Percentiles rank a stretch among this genome's conserved stretches.
phyloP scores from a whole-genome alignment of 2,329 filamentous ascomycete species.

The Ceratocystis variospora region DNA sequence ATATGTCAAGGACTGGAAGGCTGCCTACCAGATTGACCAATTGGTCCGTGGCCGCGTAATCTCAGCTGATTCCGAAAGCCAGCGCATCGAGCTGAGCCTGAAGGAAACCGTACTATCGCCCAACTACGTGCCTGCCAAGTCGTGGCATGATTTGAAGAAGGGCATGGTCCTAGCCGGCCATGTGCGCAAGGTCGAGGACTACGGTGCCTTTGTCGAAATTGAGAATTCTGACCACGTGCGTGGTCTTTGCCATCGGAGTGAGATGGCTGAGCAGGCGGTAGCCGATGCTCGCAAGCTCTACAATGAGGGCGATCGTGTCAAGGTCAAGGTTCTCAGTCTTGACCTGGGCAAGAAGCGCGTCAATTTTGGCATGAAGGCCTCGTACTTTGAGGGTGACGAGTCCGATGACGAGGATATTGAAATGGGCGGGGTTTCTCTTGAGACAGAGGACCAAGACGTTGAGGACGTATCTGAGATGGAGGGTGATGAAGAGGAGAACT shows the following conservation, averaged over 20 bases:
- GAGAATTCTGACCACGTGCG: constrained; percentile 81
- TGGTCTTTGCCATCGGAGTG: constrained; percentile 79
- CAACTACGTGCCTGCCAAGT: constrained; percentile 59
- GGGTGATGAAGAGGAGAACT: constrained; percentile 29
- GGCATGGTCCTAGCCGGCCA: constrained; percentile 80
- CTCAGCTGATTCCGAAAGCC: constrained; percentile 50
- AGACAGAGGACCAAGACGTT: constrained; percentile 25
- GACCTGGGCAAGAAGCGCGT: constrained; percentile 63
- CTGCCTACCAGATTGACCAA: constrained; percentile 73
- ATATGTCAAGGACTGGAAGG: constrained; percentile 92
- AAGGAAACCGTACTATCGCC: constrained; percentile 74
- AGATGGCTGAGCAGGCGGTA: constrained; percentile 76
- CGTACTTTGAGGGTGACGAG: constrained; percentile 58
- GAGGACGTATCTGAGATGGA: constrained; percentile 32
- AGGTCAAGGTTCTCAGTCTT: constrained; percentile 73
- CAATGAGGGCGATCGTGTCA: constrained; percentile 80
- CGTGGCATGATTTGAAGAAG: constrained; percentile 59
- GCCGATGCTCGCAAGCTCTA: constrained; percentile 82
- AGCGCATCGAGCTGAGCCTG: constrained; percentile 71
- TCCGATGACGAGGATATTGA: constrained; percentile 37
- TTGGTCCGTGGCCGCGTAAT: constrained; percentile 78
- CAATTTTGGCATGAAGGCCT: constrained; percentile 84
- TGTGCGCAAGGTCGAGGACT: constrained; percentile 86
- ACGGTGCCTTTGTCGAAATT: constrained; percentile 84
- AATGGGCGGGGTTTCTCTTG: constrained; percentile 32